Percentiles rank a stretch among this genome's conserved stretches.
phyloP scores from a whole-genome alignment of 371 early-diverging fungal species.

The Mortierella sp. region DNA sequence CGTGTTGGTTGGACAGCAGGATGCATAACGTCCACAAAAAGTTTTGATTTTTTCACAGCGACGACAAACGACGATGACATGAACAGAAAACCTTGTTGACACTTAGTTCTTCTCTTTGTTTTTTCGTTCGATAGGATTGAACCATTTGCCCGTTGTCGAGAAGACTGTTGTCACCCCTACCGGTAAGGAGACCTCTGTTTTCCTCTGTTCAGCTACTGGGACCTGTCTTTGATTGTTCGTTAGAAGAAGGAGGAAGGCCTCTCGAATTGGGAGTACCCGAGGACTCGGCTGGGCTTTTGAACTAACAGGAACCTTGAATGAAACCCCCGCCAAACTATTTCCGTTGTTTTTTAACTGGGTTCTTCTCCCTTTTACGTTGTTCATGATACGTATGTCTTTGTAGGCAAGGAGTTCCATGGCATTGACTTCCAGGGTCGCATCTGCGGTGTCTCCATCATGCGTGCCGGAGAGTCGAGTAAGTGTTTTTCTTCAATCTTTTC shows the following conservation, averaged over 20 bases:
- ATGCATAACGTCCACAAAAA: not conserved
- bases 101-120: not conserved
- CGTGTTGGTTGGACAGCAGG: not conserved
- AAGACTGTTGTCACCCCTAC: conserved; percentile 86
- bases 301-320: not conserved
- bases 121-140: conserved; percentile 71
- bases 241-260: not conserved
- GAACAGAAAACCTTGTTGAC: not conserved
- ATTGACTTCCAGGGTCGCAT: conserved; percentile 89
- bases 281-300: not conserved
- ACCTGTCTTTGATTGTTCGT: not conserved
- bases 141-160: conserved; percentile 89
- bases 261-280: conserved; percentile 2
- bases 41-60: not conserved
- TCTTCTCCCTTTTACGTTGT: not conserved
- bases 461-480: conserved; percentile 91
- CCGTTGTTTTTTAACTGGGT: not conserved
- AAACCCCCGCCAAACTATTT: not conserved
- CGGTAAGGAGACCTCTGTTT: conserved; percentile 54
- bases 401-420: conserved; percentile 75
- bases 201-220: not conserved
- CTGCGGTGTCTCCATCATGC: conserved; percentile 96
- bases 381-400: not conserved
- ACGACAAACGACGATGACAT: not conserved
- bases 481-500: conserved; percentile 26